Evolutionary conservation across 139 green algal species (phyloP), one percentile per base, ranked within the genome.

Genomic region (Diplosphaera chodatii): DNA sequence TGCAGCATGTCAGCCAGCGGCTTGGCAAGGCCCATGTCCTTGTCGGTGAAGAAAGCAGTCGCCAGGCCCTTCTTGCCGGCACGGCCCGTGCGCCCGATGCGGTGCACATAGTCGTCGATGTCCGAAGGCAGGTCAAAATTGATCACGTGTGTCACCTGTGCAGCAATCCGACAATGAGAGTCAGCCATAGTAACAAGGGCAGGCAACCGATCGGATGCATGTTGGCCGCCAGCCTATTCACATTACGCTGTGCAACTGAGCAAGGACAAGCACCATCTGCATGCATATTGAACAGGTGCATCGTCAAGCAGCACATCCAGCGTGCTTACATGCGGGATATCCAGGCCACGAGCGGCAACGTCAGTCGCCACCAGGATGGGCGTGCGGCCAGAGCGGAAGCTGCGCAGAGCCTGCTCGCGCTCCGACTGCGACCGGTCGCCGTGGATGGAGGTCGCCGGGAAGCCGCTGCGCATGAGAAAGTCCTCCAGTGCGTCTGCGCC

Each of bases 51-150:
- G 82, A 99, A 95, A 28, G 89, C 93, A 20, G 94, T 98, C 28
- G 95, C 94, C 70, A 98, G 82, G 27, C 95, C 95, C 86, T 96
- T 97, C 83, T 98, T 97, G 63, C 95, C 95, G 16, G 90, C 90
- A 40, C 90, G 87, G 16, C 90, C 90, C 32, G 90, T 96, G 63
- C 90, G 84, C 8, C 90, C 90, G 63, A 96, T 96, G 69, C 90
- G 77, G 69, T 96, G 90, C 66, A 93, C 86, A 75, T 96, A 96
- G 82, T 94, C 88, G 77, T 95, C 89, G 32, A 96, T 89, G 73
- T 95, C 89, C n/a, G 78, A 83, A 68, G 90, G 89, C 29, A 96
- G 80, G 73, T 94, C 89, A 73, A 87, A 93, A 82, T 94, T 94
- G 82, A 94, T 89, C 65, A 96, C 89, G 72, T 96, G 90, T 32